Percentiles rank a stretch among this genome's conserved stretches.
These are phyloP conservation scores for Leccinum griseonigrum DNA, from an alignment of 1,284 basidiomycete species.

Conservation along the genomic window DNA sequence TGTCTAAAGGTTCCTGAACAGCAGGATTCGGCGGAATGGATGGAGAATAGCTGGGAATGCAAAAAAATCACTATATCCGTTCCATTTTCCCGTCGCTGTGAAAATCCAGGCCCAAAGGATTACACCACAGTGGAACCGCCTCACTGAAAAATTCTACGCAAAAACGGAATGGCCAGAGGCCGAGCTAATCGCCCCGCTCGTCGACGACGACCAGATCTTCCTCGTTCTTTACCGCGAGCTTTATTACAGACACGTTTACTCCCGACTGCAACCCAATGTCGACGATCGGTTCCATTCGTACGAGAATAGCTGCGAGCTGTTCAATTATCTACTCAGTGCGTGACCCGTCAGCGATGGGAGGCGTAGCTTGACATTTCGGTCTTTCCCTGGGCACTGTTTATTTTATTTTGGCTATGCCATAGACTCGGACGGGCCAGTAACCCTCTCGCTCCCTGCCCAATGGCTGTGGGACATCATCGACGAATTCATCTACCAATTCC, in stretches of 20 bases:
- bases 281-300: constrained; percentile 99
- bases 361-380: neutral
- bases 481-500: constrained; percentile 99
- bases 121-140: constrained; percentile 98
- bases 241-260: constrained; percentile 94
- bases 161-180: constrained; percentile 98
- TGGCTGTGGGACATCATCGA: constrained; percentile 99
- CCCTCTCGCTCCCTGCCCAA: constrained; percentile 91
- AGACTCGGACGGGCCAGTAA: constrained; percentile 95
- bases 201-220: constrained; percentile 94
- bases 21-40: too few species aligned
- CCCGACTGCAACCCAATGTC: constrained; percentile 90
- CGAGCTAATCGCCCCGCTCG: constrained; percentile 90
- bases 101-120: too few species aligned
- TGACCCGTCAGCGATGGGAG: constrained; percentile 7
- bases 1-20: too few species aligned
- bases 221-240: constrained; percentile 95
- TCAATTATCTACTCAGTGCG: constrained; percentile 89
- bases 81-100: too few species aligned
- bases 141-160: constrained; percentile 94
- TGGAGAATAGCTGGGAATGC: too few species aligned
- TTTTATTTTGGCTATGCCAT: neutral
- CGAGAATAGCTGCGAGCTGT: constrained; percentile 96
- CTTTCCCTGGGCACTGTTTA: too few species aligned
- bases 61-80: too few species aligned